Base-by-base conservation (phyloP, 2,329 filamentous ascomycete species). In the Venturia nashicola region DNA sequence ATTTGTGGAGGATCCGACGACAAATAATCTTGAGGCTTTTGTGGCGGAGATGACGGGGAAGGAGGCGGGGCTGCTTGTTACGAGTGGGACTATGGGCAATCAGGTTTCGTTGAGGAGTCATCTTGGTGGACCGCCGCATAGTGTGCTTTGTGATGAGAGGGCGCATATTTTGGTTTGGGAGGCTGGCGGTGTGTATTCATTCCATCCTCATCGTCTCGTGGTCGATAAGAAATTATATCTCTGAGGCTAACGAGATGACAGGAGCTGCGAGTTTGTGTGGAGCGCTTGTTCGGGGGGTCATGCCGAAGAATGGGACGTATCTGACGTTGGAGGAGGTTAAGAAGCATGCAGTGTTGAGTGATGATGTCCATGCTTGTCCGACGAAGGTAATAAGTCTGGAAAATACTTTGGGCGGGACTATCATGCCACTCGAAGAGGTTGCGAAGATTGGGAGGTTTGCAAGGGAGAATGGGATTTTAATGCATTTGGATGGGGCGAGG, bases 21-120 rank as follows among this genome's bases (percentile, higher is more conserved):
- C 93, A 1, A 85, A 82, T 61, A 80, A 83, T 32, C 84, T 97
- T 48, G 89, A 97, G 74, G 76, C 81, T 57, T 86, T 89, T 72
- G 81, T 95, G 55, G 90, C 91, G 20, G 72, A 81, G 40, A 81
- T 95, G 3, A 84, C 90, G 0, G 85, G 85, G 68, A 91, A 95
- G 69, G 87, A 91, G 70, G 85, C 85, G 8, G 88, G 84, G 0
- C 79, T 97, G 5, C 86, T 96, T 63, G 90, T 96, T 64, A 80
- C 95, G 65, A 94, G 90, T 0, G 93, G 93, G 3, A 96, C 92
- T 5, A 96, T 96, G 91, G 91, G 91, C 48, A 97, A 97, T 76
- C 91, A 96, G 73, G 79, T 97, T 20, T 87, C 88, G 0, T 81
- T 96, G 51, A 85, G 92, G 46, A 82, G 89, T 1, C 88, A 94